Conservation (phyloP, 805 yeast genomes). For the Lipomyces sp. region DNA sequence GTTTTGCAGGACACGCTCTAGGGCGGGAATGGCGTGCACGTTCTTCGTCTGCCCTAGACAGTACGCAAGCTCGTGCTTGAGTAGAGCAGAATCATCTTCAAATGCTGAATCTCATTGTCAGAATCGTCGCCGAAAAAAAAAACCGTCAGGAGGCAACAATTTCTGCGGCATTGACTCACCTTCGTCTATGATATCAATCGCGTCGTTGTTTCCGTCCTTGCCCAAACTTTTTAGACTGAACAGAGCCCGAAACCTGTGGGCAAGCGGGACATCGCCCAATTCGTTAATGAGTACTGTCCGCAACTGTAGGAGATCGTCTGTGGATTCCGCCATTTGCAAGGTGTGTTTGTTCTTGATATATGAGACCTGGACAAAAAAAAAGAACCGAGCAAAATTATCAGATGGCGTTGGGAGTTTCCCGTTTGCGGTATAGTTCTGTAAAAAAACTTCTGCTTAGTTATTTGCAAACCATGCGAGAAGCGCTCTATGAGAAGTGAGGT, state of each 20-base stretch:
- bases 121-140: neutral
- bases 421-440: too few relatives aligned
- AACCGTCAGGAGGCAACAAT: neutral
- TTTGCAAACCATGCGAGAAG: too few relatives aligned
- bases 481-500: too few relatives aligned
- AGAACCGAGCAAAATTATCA: too few relatives aligned
- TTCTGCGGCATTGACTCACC: slow-evolving; percentile 38
- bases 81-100: slow-evolving; percentile 73
- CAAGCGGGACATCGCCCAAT: slow-evolving; percentile 65
- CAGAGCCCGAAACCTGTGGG: slow-evolving; percentile 88
- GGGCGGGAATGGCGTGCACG: slow-evolving; percentile 67
- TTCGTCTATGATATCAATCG: slow-evolving; percentile 79
- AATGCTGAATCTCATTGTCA: slow-evolving; percentile 41
- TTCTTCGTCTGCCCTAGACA: slow-evolving; percentile 95
- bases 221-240: slow-evolving; percentile 88
- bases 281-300: slow-evolving; percentile 20
- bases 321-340: slow-evolving; percentile 24
- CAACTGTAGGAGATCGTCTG: slow-evolving; percentile 12
- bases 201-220: slow-evolving; percentile 60
- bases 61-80: slow-evolving; percentile 97
- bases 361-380: too few relatives aligned
- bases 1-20: slow-evolving; percentile 68
- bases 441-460: too few relatives aligned
- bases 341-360: too few relatives aligned
- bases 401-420: too few relatives aligned